phyloP scores from a whole-genome alignment of 163 green algal species.

The Trebouxiophyceae sp. region DNA sequence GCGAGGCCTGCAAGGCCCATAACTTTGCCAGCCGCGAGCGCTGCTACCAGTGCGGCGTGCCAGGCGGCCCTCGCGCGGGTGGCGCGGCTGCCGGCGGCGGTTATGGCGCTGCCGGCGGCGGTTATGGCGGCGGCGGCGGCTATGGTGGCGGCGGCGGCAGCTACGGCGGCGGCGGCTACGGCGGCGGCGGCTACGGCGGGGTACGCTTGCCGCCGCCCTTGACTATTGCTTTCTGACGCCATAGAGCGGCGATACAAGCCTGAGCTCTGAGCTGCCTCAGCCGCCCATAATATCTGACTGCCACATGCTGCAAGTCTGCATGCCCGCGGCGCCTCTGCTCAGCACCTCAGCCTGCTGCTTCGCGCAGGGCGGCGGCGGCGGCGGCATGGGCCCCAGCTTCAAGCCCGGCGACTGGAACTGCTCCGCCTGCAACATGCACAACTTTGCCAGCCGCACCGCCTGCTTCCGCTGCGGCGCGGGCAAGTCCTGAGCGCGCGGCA shows the following conservation, averaged over 20 bases:
- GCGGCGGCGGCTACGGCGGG: not conserved
- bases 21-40: slow-evolving; percentile 42
- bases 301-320: too few relatives aligned
- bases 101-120: not conserved
- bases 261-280: too few relatives aligned
- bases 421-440: slow-evolving; percentile 43
- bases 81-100: not conserved
- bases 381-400: slow-evolving; percentile 11
- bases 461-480: slow-evolving; percentile 43
- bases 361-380: not conserved
- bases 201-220: too few relatives aligned
- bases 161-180: not conserved
- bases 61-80: not conserved
- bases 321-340: too few relatives aligned
- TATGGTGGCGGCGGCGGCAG: not conserved
- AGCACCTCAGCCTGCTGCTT: too few relatives aligned
- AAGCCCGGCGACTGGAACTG: slow-evolving; percentile 55
- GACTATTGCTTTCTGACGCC: too few relatives aligned
- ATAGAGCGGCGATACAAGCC: too few relatives aligned
- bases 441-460: slow-evolving; percentile 38
- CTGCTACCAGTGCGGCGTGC: not conserved
- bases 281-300: too few relatives aligned
- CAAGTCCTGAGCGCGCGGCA: slow-evolving; percentile 9
- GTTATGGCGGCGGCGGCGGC: not conserved
- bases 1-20: slow-evolving; percentile 39